These are phyloP conservation scores for Umbelopsis sp. DNA, from an alignment of 192 early-diverging fungal species.

Conservation along the genomic window DNA sequence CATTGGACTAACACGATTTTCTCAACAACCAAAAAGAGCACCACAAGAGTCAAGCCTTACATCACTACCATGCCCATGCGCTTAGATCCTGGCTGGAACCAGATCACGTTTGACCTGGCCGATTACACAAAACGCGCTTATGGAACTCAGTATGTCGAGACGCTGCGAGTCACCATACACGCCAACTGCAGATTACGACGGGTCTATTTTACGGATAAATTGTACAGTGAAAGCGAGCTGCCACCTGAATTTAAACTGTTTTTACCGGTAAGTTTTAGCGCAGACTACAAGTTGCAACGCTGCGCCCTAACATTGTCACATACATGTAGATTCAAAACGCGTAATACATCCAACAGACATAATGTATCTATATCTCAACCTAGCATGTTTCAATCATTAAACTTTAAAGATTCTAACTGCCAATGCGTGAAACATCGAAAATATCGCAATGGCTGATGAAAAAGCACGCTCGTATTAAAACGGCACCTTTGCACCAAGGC, in stretches of 20 bases:
- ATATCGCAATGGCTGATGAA: background rate
- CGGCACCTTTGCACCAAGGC: background rate
- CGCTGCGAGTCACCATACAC: slow-evolving; percentile 85
- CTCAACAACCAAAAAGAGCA: too few species aligned
- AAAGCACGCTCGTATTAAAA: background rate
- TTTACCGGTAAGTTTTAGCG: slow-evolving; percentile 60
- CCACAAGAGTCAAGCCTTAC: slow-evolving; percentile 82
- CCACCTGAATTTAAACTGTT: slow-evolving; percentile 92
- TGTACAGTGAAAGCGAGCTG: slow-evolving; percentile 91
- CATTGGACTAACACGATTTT: background rate
- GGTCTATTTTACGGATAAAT: slow-evolving; percentile 89
- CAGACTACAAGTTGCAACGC: too few species aligned
- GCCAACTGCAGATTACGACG: slow-evolving; percentile 88
- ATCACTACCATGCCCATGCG: slow-evolving; percentile 93
- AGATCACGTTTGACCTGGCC: slow-evolving; percentile 88
- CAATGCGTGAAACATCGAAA: background rate
- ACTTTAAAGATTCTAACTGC: background rate
- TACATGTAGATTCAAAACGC: too few species aligned
- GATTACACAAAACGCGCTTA: slow-evolving; percentile 88
- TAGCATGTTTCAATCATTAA: background rate
- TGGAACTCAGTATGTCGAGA: slow-evolving; percentile 88
- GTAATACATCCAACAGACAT: too few species aligned
- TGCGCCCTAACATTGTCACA: too few species aligned
- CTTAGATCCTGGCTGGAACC: slow-evolving; percentile 95
- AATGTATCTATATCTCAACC: too few species aligned